Conservation (phyloP, 2,329 filamentous ascomycete species). For the Pezicula carpinea region DNA sequence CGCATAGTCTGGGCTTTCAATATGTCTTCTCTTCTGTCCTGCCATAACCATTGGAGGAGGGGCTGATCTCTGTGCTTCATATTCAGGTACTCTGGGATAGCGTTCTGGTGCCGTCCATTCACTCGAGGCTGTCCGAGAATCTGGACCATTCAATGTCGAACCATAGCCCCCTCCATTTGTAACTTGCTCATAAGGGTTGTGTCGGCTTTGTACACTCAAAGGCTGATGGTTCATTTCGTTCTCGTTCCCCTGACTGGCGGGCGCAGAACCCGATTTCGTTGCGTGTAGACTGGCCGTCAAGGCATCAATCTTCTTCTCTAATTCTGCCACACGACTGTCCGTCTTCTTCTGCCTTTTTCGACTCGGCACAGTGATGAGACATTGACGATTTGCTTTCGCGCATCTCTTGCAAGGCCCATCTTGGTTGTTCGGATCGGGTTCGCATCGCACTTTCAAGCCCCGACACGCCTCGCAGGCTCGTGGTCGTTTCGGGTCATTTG, state of each 20-base stretch:
- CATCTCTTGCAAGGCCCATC: constrained; percentile 35
- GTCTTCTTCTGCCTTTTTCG: constrained; percentile 40
- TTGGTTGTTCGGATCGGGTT: constrained; percentile 29
- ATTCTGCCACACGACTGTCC: constrained; percentile 38
- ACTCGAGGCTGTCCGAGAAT: constrained; percentile 11
- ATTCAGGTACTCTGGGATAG: constrained; percentile 22
- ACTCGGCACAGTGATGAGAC: constrained; percentile 35
- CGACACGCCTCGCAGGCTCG: constrained; percentile 39
- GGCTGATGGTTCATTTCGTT: constrained; percentile 7
- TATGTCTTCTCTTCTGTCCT: constrained; percentile 29
- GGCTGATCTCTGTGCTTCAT: constrained; percentile 16
- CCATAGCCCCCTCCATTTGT: constrained; percentile 26
- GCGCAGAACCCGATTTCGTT: constrained; percentile 16
- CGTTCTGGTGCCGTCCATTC: constrained; percentile 17
- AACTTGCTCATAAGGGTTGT: constrained; percentile 28
- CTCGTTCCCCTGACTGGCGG: constrained; percentile 5
- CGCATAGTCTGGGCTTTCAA: constrained; percentile 17
- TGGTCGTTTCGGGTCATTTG: constrained; percentile 28
- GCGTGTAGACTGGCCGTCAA: constrained; percentile 33
- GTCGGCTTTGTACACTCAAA: constrained; percentile 1
- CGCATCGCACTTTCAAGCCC: constrained; percentile 37
- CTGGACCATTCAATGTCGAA: constrained; percentile 16
- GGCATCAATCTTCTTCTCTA: constrained; percentile 38
- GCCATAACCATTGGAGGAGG: constrained; percentile 29
- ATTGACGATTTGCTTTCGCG: constrained; percentile 32